Percentiles rank a stretch among this genome's conserved stretches.
These are phyloP conservation scores for Tolypocladium tundrense DNA, from an alignment of 2,329 filamentous ascomycete species.

Conservation along the genomic window DNA sequence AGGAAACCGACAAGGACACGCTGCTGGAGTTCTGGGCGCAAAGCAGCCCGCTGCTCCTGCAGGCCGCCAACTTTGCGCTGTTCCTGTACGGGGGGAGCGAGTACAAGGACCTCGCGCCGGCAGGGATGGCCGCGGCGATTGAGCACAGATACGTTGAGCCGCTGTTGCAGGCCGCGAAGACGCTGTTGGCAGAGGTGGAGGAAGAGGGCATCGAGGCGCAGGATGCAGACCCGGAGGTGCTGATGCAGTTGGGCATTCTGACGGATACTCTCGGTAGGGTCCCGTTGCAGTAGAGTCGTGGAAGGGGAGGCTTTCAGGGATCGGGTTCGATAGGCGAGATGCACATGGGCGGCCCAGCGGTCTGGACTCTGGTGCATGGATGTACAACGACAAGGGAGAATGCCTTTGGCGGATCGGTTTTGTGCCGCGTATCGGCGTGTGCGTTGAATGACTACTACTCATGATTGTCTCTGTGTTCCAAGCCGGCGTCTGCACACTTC, in stretches of 20 bases:
- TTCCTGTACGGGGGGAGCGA: slow-evolving; percentile 39
- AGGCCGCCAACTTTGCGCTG: slow-evolving; percentile 50
- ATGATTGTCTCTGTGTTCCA: not conserved
- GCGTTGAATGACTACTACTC: not conserved
- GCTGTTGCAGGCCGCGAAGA: slow-evolving; percentile 32
- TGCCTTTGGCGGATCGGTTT: not conserved
- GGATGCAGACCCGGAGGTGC: slow-evolving; percentile 15
- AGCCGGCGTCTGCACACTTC: not conserved
- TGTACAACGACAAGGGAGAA: not conserved
- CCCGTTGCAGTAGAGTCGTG: slow-evolving; percentile 22
- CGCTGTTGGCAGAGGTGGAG: slow-evolving; percentile 19
- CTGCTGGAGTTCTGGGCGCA: slow-evolving; percentile 42
- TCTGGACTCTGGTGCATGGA: not conserved
- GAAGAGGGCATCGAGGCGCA: slow-evolving; percentile 21
- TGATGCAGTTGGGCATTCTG: slow-evolving; percentile 31
- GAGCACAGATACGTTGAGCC: slow-evolving; percentile 49
- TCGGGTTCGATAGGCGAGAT: not conserved
- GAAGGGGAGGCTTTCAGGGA: not conserved
- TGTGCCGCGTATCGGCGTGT: not conserved
- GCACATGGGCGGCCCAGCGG: not conserved
- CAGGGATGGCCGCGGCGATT: slow-evolving; percentile 45
- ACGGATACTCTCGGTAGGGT: slow-evolving; percentile 30
- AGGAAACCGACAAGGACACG: slow-evolving; percentile 27
- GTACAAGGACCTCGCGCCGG: slow-evolving; percentile 39
- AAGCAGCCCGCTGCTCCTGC: slow-evolving; percentile 44